Evolutionary conservation across 129 eudicot genomes (phyloP).

Genomic region (Lactuca saligna): DNA sequence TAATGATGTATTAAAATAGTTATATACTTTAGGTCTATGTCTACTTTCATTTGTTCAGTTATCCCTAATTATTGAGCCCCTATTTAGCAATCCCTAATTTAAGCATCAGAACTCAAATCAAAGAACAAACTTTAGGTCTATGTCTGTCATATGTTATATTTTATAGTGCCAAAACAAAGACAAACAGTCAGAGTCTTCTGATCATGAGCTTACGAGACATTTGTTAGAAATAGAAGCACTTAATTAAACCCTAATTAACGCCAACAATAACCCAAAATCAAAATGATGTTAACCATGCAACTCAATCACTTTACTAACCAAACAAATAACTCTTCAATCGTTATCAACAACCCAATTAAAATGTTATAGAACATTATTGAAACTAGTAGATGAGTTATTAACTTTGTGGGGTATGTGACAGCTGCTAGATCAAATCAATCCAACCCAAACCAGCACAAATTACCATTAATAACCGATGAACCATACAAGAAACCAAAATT

Average conservation of each 20-base stretch:
- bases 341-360: not conserved
- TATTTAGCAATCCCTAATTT: constrained; percentile 7
- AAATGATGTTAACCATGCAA: constrained; percentile 9
- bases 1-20: too few species aligned
- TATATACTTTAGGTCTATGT: too few species aligned
- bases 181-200: not conserved
- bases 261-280: not conserved
- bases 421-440: constrained; percentile 14
- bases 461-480: constrained; percentile 12
- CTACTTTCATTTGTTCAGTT: not conserved
- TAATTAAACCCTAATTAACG: constrained; percentile 19
- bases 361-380: not conserved
- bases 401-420: constrained; percentile 6
- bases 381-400: not conserved
- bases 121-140: constrained; percentile 3
- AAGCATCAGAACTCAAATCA: not conserved
- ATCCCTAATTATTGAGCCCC: not conserved
- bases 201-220: not conserved
- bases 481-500: constrained; percentile 8
- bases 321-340: not conserved
- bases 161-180: not conserved
- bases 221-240: not conserved
- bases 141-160: not conserved
- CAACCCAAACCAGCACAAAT: constrained; percentile 4
- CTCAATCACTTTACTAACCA: constrained; percentile 18